Base-by-base conservation (phyloP, 352 stramenopile genomes). In the Pythium grandisporangium region DNA sequence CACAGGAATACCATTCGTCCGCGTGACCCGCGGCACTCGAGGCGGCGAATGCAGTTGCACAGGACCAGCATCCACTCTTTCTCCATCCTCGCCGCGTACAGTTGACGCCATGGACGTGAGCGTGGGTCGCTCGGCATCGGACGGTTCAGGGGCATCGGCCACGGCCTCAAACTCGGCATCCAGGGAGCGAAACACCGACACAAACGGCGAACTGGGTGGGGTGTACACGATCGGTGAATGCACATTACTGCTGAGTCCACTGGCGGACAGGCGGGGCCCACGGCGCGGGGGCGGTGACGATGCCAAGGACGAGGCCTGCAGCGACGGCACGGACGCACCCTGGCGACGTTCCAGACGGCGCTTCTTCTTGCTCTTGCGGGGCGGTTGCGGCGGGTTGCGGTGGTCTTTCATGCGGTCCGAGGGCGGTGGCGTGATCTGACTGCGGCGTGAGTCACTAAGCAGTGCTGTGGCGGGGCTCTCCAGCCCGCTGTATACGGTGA, bases 361-460 rank as follows among this genome's bases (percentile, higher is more conserved):
- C 5, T 40, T 42, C 39, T 62, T 68, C 42, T 58, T 57, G 23
- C 33, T 53, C 21, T 65, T 65, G 5, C 58, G 66, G 0, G 72
- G 72, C 13, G 72, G 72, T 5, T 67, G 70, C 8, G 72, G 72
- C n/a, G 72, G 72, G 48, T 85, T 85, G 37, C 63, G 61, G 32
- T 67, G 54, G 45, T 85, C 70, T 21, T 81, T 50, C 72, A 85
- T 85, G 27, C 72, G 67, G 19, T 66, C 55, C 1, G 72, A 85
- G 21, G 72, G 72, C 11, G 72, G 72, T 17, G 72, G 72, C 22
- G 72, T 85, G 32, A 81, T 65, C 48, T 83, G 72, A 39, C 16
- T 56, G 34, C 29, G 42, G 12, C 26, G 62, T 49, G 6, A 8
- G 10, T 32, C 27, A 8, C 8, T 14, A 14, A 32, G 10, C 27